Conservation (phyloP, 129 eudicot genomes). For the Dittrichia graveolens region DNA sequence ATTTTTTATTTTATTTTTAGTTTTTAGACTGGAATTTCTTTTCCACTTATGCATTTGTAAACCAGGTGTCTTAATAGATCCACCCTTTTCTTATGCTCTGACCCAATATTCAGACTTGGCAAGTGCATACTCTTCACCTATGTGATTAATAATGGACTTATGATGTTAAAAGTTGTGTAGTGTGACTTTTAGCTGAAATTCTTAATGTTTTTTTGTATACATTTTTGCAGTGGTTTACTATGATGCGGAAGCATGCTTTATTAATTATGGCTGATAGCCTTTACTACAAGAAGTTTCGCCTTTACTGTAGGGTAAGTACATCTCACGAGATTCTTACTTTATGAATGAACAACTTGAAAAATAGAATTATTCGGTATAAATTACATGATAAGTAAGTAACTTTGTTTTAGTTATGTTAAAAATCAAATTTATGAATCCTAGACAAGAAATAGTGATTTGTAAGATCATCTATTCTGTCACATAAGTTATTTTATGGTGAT, state of each 20-base stretch:
- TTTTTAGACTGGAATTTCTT: not conserved
- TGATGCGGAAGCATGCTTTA: conserved; percentile 75
- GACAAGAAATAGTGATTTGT: conserved; percentile 5
- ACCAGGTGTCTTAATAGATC: not conserved
- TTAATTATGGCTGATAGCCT: conserved; percentile 71
- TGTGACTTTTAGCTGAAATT: not conserved
- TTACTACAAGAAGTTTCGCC: conserved; percentile 69
- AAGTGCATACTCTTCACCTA: not conserved
- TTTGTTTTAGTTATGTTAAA: not conserved
- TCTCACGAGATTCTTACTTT: conserved; percentile 12
- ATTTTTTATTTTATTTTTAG: not conserved
- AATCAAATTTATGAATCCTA: not conserved
- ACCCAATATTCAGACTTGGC: conserved; percentile 7
- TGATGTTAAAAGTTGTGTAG: not conserved
- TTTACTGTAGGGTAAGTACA: conserved; percentile 65
- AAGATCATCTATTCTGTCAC: conserved; percentile 6
- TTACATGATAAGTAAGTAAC: not conserved
- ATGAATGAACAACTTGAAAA: conserved; percentile 8
- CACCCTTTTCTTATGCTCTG: conserved; percentile 9
- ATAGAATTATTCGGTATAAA: conserved; percentile 6
- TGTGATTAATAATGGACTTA: conserved; percentile 2
- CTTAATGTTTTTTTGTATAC: conserved; percentile 10
- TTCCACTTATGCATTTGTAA: not conserved
- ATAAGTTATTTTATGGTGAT: not conserved
- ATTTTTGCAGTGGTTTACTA: conserved; percentile 78